Evolutionary conservation across 768 basidiomycete genomes (phyloP).

Genomic region (Lactifluus subvellereus): DNA sequence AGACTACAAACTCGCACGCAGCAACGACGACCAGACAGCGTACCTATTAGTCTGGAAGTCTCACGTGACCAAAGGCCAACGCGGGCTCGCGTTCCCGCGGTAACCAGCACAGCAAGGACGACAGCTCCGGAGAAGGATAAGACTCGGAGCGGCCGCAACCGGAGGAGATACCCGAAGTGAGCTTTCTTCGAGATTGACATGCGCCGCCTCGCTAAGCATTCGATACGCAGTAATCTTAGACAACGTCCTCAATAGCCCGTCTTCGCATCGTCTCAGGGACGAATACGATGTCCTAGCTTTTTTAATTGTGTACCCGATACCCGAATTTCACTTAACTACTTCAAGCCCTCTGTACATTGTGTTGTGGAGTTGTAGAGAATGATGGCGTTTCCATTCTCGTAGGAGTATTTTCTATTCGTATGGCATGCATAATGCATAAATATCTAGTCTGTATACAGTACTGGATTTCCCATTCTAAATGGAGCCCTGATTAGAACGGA

Average conservation of each 20-base stretch:
- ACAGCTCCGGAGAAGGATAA: constrained; percentile 13
- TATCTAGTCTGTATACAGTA: neutral
- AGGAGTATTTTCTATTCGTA: neutral
- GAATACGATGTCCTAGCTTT: neutral
- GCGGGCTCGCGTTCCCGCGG: constrained; percentile 9
- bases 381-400: constrained; percentile 1
- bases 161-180: constrained; percentile 8
- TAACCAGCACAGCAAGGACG: constrained; percentile 15
- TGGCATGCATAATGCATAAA: neutral
- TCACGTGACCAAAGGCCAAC: neutral
- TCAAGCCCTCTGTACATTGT: neutral
- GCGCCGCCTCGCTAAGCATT: neutral
- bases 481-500: neutral
- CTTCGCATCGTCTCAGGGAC: neutral
- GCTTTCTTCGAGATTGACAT: neutral
- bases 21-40: neutral
- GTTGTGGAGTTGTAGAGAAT: neutral
- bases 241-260: neutral
- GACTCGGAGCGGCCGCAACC: neutral
- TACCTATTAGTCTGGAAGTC: neutral
- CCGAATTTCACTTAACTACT: neutral
- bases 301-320: neutral
- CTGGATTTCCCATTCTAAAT: neutral
- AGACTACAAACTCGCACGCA: neutral
- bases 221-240: constrained; percentile 7